Conservation (phyloP, 306 rosid genomes). For the Castanea mollissima region DNA sequence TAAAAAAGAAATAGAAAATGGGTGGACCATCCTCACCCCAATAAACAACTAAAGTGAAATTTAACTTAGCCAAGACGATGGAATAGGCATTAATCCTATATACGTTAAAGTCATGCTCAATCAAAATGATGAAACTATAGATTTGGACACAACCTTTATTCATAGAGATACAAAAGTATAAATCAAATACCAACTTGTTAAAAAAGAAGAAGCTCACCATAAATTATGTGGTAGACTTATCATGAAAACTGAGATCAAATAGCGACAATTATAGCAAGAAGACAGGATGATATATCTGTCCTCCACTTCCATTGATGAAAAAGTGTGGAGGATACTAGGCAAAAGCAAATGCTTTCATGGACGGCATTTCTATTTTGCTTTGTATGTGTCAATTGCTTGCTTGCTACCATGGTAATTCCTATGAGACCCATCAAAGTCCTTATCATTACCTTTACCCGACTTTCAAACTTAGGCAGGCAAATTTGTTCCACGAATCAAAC, state of each 20-base stretch:
- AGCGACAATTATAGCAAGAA: constrained; percentile 34
- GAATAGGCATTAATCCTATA: not conserved
- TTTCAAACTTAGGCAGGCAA: constrained; percentile 20
- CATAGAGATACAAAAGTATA: too few species aligned
- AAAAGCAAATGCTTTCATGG: constrained; percentile 8
- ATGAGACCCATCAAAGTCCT: not conserved
- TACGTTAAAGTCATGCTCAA: not conserved
- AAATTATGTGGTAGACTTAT: constrained; percentile 31
- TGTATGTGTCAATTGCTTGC: not conserved
- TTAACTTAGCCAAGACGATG: not conserved
- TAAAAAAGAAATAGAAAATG: not conserved
- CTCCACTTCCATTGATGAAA: constrained; percentile 27
- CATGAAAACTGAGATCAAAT: constrained; percentile 29
- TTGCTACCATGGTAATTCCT: not conserved
- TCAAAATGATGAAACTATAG: constrained; percentile 3
- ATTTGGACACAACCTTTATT: too few species aligned
- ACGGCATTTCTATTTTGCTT: not conserved
- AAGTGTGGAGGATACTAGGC: constrained; percentile 12
- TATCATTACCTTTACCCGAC: not conserved
- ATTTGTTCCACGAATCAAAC: constrained; percentile 11
- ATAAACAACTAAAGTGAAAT: not conserved
- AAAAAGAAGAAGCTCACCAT: not conserved
- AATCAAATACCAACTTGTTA: too few species aligned
- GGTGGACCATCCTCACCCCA: not conserved
- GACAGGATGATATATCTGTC: constrained; percentile 31